Percentiles rank a stretch among this genome's conserved stretches.
Conservation (phyloP, 2,329 filamentous ascomycete species). For the Colletotrichum musae region DNA sequence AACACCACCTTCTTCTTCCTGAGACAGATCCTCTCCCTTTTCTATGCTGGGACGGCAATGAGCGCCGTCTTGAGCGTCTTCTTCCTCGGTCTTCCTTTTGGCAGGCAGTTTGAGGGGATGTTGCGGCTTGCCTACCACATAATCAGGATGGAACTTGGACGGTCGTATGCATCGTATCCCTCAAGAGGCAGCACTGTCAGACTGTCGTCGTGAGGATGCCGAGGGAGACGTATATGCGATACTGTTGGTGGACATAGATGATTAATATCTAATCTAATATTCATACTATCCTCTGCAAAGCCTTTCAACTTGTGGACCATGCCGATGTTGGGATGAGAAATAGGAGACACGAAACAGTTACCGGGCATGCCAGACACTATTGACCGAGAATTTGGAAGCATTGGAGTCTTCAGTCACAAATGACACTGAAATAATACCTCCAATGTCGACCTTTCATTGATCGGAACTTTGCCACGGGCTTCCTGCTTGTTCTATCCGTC, state of each 20-base stretch:
- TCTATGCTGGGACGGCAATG: neutral
- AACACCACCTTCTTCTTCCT: neutral
- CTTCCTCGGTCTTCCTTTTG: neutral
- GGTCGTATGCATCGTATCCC: neutral
- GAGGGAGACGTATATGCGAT: neutral
- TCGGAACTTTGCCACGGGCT: too few relatives aligned
- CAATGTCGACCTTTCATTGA: too few relatives aligned
- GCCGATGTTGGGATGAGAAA: too few relatives aligned
- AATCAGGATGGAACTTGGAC: neutral
- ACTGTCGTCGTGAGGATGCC: neutral
- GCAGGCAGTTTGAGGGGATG: neutral
- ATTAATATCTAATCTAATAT: neutral
- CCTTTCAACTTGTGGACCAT: too few relatives aligned
- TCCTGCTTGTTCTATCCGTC: too few relatives aligned
- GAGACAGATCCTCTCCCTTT: neutral
- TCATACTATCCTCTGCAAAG: too few relatives aligned
- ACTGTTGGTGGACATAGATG: neutral
- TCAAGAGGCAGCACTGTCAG: neutral
- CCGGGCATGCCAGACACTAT: too few relatives aligned
- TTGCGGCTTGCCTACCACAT: neutral
- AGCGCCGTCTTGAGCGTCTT: conserved; percentile 1
- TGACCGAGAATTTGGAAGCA: too few relatives aligned
- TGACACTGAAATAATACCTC: too few relatives aligned
- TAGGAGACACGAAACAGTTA: too few relatives aligned
- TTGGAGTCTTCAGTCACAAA: too few relatives aligned